phyloP scores from a whole-genome alignment of 1,284 basidiomycete species.

The Malassezia dermatis region DNA sequence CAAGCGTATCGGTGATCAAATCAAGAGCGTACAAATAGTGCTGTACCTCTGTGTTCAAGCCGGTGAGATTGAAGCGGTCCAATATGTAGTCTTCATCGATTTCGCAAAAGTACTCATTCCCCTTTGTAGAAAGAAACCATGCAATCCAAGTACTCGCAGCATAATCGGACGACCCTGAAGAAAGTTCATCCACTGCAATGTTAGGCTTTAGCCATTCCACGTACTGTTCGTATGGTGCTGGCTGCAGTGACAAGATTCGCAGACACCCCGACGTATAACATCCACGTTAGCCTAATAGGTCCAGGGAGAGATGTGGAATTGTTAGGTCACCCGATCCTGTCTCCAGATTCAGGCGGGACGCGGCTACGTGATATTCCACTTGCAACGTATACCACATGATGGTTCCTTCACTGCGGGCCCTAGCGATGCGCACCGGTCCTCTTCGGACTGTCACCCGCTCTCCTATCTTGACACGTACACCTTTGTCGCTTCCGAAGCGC shows the following conservation, averaged over 20 bases:
- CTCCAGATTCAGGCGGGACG: background rate
- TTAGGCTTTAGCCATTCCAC: background rate
- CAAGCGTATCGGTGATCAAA: slow-evolving; percentile 62
- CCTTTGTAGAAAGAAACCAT: slow-evolving; percentile 90
- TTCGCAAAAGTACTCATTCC: slow-evolving; percentile 90
- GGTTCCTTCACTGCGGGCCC: background rate
- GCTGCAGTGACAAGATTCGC: background rate
- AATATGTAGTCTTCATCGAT: slow-evolving; percentile 98
- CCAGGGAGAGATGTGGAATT: background rate
- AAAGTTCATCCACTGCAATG: slow-evolving; percentile 64
- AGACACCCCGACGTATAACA: background rate
- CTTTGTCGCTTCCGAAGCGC: background rate
- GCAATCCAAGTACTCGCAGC: slow-evolving; percentile 76
- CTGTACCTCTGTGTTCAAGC: slow-evolving; percentile 87
- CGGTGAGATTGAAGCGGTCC: slow-evolving; percentile 94
- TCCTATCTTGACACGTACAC: background rate
- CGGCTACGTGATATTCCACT: background rate
- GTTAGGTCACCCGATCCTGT: background rate
- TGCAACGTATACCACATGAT: background rate
- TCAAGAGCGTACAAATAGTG: slow-evolving; percentile 90
- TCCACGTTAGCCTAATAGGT: slow-evolving; percentile 1
- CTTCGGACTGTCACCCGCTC: background rate
- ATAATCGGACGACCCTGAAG: slow-evolving; percentile 77
- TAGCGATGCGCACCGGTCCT: background rate
- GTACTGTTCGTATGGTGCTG: background rate